Conservation (phyloP, 768 basidiomycete genomes). For the Panellus pusillus region DNA sequence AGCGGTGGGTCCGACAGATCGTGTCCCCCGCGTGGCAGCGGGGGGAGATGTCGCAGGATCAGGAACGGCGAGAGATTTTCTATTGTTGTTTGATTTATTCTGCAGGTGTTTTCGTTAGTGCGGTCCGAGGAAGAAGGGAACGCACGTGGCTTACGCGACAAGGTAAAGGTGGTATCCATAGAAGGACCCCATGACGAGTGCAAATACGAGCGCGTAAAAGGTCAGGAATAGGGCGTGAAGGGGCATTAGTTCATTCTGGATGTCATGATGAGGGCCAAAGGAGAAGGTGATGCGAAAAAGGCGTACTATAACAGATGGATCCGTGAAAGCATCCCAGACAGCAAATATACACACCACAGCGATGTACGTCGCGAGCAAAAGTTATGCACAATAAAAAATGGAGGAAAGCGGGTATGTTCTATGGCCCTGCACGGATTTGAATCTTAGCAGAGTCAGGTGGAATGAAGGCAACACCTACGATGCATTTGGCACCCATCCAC, state of each 20-base stretch:
- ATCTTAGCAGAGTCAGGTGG: not conserved
- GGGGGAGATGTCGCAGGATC: conserved; percentile 69
- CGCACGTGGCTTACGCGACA: conserved; percentile 51
- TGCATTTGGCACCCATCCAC: conserved; percentile 76
- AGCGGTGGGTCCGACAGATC: conserved; percentile 66
- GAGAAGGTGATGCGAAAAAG: not conserved
- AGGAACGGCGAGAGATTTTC: conserved; percentile 76
- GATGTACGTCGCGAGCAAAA: conserved; percentile 61
- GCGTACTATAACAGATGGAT: conserved; percentile 64
- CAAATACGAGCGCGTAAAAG: conserved; percentile 58
- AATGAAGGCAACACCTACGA: conserved; percentile 47
- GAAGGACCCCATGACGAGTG: conserved; percentile 74
- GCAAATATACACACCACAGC: conserved; percentile 51
- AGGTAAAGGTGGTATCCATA: conserved; percentile 76
- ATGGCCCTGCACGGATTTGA: conserved; percentile 55
- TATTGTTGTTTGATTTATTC: conserved; percentile 85
- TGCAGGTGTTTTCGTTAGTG: conserved; percentile 27
- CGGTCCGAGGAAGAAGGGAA: not conserved
- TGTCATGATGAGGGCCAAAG: conserved; percentile 4
- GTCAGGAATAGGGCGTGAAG: conserved; percentile 69
- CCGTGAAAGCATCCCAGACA: conserved; percentile 64
- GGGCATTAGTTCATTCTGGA: conserved; percentile 62
- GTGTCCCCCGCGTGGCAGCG: conserved; percentile 50
- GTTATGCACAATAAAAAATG: conserved; percentile 72
- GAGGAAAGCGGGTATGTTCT: conserved; percentile 80